These are phyloP conservation scores for Neurospora intermedia DNA, from an alignment of 495 filamentous ascomycete genomes.

Conservation along the genomic window DNA sequence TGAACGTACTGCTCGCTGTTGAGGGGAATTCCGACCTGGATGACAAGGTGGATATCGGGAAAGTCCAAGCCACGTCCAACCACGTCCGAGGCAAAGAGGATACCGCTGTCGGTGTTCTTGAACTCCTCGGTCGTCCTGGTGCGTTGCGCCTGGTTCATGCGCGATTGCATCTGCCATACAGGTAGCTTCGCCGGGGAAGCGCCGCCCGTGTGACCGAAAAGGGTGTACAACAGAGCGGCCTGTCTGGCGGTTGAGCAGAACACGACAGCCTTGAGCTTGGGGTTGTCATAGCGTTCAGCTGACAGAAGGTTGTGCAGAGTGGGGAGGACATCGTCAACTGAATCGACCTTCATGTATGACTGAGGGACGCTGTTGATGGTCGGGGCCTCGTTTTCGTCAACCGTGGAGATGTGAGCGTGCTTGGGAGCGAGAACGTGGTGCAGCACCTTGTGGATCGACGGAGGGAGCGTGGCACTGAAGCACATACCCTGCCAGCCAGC, in stretches of 20 bases:
- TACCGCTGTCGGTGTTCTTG: constrained; percentile 68
- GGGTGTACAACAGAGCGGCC: constrained; percentile 72
- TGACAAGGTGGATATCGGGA: constrained; percentile 60
- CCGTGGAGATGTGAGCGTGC: constrained; percentile 77
- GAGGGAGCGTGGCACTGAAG: constrained; percentile 84
- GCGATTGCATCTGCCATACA: constrained; percentile 64
- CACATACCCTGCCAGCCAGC: constrained; percentile 68
- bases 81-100: constrained; percentile 82
- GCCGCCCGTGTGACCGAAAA: constrained; percentile 60
- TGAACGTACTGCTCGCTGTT: constrained; percentile 77
- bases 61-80: constrained; percentile 85
- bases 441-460: constrained; percentile 88
- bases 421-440: constrained; percentile 93
- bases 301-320: constrained; percentile 68
- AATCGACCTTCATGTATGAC: constrained; percentile 60
- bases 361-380: constrained; percentile 71
- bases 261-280: constrained; percentile 64
- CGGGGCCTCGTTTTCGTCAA: constrained; percentile 89
- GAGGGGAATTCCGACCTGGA: constrained; percentile 83
- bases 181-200: constrained; percentile 76
- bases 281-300: constrained; percentile 88
- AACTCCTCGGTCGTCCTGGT: constrained; percentile 72
- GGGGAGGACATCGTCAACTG: constrained; percentile 83
- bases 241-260: constrained; percentile 98
- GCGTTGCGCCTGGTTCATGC: constrained; percentile 60